Evolutionary conservation across 2,329 filamentous ascomycete genomes (phyloP).

Genomic region (Coniochaeta prunicola): DNA sequence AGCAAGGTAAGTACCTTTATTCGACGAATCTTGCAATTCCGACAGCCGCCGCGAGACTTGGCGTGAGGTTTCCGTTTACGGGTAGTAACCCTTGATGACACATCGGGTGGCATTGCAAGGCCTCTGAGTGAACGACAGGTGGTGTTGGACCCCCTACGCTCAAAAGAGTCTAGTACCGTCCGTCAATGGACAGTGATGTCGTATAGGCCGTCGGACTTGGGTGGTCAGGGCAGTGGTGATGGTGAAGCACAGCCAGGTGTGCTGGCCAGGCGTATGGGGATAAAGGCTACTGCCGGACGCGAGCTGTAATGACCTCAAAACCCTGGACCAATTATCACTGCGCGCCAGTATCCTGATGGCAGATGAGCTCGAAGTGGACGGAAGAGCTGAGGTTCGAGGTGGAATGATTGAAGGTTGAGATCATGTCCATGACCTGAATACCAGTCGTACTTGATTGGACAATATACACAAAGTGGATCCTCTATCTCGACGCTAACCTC

Average conservation of each 20-base stretch:
- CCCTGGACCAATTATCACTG: no score
- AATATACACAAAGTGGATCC: neutral
- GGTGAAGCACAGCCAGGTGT: neutral
- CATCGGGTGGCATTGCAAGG: neutral
- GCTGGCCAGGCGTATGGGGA: neutral
- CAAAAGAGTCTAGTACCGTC: no score
- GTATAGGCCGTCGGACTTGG: no score
- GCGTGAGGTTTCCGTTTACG: constrained; percentile 33
- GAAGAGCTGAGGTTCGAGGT: neutral
- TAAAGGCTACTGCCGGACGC: neutral
- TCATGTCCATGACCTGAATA: neutral
- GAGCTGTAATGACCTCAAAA: neutral
- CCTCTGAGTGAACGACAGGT: neutral
- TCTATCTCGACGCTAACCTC: constrained; percentile 7
- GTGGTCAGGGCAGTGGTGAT: no score
- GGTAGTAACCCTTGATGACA: neutral
- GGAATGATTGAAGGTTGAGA: neutral
- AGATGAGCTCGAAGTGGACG: neutral
- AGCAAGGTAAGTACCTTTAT: constrained; percentile 34
- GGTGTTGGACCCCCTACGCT: neutral
- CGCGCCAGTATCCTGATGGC: no score
- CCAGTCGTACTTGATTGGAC: neutral
- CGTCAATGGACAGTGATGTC: no score
- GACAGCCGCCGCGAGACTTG: constrained; percentile 46
- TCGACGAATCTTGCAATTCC: constrained; percentile 47